Conservation (phyloP, 2,329 filamentous ascomycete species). For the Cadophora malorum region DNA sequence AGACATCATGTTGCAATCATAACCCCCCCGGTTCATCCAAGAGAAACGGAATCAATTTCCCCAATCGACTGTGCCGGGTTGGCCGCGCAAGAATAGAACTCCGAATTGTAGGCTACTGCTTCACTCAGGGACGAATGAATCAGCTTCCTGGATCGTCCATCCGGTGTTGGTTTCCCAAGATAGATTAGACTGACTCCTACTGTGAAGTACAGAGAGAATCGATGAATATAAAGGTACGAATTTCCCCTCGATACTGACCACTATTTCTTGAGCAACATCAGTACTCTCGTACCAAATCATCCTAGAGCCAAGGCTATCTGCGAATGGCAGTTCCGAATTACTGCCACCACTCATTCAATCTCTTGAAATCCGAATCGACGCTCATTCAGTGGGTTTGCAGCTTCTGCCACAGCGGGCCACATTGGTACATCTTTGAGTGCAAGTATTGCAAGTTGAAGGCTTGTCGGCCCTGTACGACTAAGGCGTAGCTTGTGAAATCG, state of each 20-base stretch:
- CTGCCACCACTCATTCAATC: constrained; percentile 67
- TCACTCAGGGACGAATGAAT: neutral
- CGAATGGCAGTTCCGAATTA: constrained; percentile 60
- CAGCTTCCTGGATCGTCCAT: constrained; percentile 16
- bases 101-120: neutral
- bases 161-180: constrained; percentile 17
- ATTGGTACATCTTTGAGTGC: constrained; percentile 74
- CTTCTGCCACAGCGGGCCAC: constrained; percentile 67
- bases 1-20: constrained; percentile 16
- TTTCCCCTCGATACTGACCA: constrained; percentile 21
- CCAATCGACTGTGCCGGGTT: constrained; percentile 24
- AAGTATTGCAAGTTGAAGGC: constrained; percentile 71
- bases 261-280: constrained; percentile 14
- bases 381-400: constrained; percentile 70
- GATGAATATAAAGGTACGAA: constrained; percentile 20
- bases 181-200: constrained; percentile 17
- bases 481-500: constrained; percentile 34
- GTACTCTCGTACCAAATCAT: constrained; percentile 20
- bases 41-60: constrained; percentile 23
- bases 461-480: constrained; percentile 59
- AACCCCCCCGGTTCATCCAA: constrained; percentile 1
- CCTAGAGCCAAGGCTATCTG: constrained; percentile 12
- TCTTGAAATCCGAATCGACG: constrained; percentile 71
- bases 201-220: constrained; percentile 13
- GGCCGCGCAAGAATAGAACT: constrained; percentile 25